phyloP scores from a whole-genome alignment of 169 alveolate genomes.

The Plasmodium chabaudi region DNA sequence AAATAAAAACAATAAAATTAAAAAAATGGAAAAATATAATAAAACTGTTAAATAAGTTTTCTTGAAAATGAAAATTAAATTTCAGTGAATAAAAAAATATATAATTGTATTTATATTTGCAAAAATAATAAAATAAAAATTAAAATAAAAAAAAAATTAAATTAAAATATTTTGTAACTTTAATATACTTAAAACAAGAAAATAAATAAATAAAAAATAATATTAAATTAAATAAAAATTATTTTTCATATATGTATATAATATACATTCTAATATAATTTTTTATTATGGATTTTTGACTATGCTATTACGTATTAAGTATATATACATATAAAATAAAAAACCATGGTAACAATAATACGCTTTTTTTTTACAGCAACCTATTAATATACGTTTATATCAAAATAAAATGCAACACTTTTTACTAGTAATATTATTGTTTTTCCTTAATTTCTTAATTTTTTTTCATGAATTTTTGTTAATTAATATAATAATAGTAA shows the following conservation, averaged over 20 bases:
- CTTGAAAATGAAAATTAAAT: not conserved
- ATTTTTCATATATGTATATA: not conserved
- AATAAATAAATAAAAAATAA: slow-evolving; percentile 6
- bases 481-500: slow-evolving; percentile 9
- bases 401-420: too few relatives aligned
- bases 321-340: too few relatives aligned
- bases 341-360: too few relatives aligned
- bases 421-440: too few relatives aligned
- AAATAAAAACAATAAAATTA: slow-evolving; percentile 9
- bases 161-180: slow-evolving; percentile 4
- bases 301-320: too few relatives aligned
- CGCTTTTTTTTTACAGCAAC: too few relatives aligned
- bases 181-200: not conserved
- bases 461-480: not conserved
- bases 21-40: slow-evolving; percentile 7
- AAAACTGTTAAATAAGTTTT: not conserved
- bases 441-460: not conserved
- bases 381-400: too few relatives aligned
- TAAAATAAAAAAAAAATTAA: not conserved
- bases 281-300: too few relatives aligned
- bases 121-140: slow-evolving; percentile 6
- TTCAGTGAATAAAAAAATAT: not conserved
- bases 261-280: too few relatives aligned
- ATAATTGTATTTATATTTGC: not conserved
- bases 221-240: not conserved